A percentile compares a stretch with the other conserved stretches of the same genome.
These are phyloP conservation scores for Dendrobium huoshanense DNA, from an alignment of 106 monocot genomes.

Conservation along the genomic window DNA sequence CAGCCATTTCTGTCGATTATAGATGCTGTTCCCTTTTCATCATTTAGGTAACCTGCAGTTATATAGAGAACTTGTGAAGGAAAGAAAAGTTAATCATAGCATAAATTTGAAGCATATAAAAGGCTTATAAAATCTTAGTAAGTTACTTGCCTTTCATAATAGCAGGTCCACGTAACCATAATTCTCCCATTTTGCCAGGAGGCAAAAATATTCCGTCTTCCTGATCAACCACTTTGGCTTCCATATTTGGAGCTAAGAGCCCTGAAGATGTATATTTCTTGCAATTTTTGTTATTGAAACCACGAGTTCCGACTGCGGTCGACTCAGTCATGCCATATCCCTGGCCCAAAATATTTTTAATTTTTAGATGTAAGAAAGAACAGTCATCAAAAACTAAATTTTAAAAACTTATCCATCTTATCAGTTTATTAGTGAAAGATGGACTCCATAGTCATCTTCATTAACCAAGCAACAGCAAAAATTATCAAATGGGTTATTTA, in stretches of 20 bases:
- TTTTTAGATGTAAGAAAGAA: too few species aligned
- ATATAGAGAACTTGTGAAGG: not conserved
- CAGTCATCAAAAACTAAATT: too few species aligned
- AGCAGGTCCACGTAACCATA: slow-evolving; percentile 49
- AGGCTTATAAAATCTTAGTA: not conserved
- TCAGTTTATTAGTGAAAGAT: too few species aligned
- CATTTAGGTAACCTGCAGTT: slow-evolving; percentile 42
- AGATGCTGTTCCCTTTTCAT: slow-evolving; percentile 26
- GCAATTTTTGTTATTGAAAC: slow-evolving; percentile 35
- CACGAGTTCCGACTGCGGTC: slow-evolving; percentile 62
- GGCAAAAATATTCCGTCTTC: slow-evolving; percentile 32
- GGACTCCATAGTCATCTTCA: too few species aligned
- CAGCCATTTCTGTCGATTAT: slow-evolving; percentile 32
- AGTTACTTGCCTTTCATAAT: slow-evolving; percentile 68
- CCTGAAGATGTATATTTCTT: slow-evolving; percentile 46
- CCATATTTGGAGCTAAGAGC: slow-evolving; percentile 64
- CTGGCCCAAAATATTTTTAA: slow-evolving; percentile 10
- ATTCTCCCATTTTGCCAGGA: slow-evolving; percentile 39
- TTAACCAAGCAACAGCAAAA: too few species aligned
- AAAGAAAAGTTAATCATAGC: too few species aligned
- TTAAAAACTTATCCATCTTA: not conserved
- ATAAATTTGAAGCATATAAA: not conserved
- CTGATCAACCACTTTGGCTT: slow-evolving; percentile 48
- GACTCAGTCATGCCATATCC: slow-evolving; percentile 78
- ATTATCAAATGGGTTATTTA: too few species aligned